phyloP scores from a whole-genome alignment of 768 basidiomycete genomes.

The Rubroboletus pulcherrimus region DNA sequence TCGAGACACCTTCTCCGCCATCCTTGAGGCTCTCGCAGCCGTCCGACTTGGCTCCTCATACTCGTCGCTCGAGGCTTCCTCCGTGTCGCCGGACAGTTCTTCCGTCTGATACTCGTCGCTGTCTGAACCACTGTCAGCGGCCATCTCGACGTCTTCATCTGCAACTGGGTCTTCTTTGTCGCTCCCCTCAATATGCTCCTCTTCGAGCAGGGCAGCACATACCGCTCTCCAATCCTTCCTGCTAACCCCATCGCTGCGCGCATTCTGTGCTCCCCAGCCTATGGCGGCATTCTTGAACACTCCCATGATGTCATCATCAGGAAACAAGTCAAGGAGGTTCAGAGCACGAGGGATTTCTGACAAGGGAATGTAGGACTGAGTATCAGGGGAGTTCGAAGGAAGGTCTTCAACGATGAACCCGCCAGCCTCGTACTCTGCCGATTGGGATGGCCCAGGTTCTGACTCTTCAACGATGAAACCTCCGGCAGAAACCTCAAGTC shows the following conservation, averaged over 20 bases:
- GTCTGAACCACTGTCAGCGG: slow-evolving; percentile 28
- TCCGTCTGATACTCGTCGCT: slow-evolving; percentile 27
- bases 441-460: slow-evolving; percentile 8
- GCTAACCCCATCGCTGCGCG: slow-evolving; percentile 41
- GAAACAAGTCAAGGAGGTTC: slow-evolving; percentile 56
- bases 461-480: slow-evolving; percentile 34
- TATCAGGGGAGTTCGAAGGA: slow-evolving; percentile 4
- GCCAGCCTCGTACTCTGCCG: slow-evolving; percentile 20
- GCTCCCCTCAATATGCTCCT: slow-evolving; percentile 27
- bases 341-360: slow-evolving; percentile 60
- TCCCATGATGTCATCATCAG: slow-evolving; percentile 68
- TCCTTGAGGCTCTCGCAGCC: slow-evolving; percentile 1
- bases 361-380: slow-evolving; percentile 43
- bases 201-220: slow-evolving; percentile 68
- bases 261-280: slow-evolving; percentile 53
- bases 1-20: slow-evolving; percentile 6
- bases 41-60: slow-evolving; percentile 20
- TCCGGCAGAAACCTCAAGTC: slow-evolving; percentile 18
- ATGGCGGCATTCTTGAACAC: slow-evolving; percentile 75
- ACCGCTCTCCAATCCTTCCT: slow-evolving; percentile 77
- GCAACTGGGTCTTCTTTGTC: slow-evolving; percentile 7
- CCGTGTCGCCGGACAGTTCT: slow-evolving; percentile 24
- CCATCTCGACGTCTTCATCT: slow-evolving; percentile 20
- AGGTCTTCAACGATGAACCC: slow-evolving; percentile 31
- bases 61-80: slow-evolving; percentile 30